Evolutionary conservation across 345 rosid genomes (phyloP), one percentile per base, ranked within the genome.

Genomic region (Populus euphratica): DNA sequence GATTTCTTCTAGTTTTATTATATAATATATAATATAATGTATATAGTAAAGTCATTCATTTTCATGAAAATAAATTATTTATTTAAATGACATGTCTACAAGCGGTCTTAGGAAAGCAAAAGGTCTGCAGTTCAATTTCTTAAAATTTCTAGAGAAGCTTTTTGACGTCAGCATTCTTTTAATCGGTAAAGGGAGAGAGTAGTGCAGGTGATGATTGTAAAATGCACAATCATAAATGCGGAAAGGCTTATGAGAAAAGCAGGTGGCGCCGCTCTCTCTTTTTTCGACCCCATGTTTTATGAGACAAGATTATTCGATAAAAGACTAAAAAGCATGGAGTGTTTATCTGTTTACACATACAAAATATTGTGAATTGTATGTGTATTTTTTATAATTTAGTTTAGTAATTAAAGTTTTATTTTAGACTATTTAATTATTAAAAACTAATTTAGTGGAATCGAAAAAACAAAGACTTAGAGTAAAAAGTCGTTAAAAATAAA

Each of bases 71-170:
- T 13, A 41, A 41, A 41, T 41, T 41, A 41, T 10, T 41, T 41
- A 10, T 10, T 41, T 0, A 10, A 41, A 41, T 10, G 44, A 41
- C 44, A 41, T 11, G 44, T 2, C 11, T 41, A 1, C 63, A 59
- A 23, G 63, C 63, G 23, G 35, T 6, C 14, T 14, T 14, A 21
- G 11, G 75, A 75, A 59, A 61, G 80, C 50, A 69, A 73, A 69
- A 79, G 80, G 54, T 38, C 50, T 72, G 47, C 73, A 67, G 39
- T 80, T 66, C 23, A 31, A 71, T 39, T 65, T 77, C 81, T 73
- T 36, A 21, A 75, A 52, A 44, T 35, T 29, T 70, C 39, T 68
- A 21, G 69, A 36, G 39, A 44, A 39, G 41, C 74, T 31, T 70
- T 73, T 62, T 31, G 13, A 35, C 35, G 8, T 21, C 69, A 69